Conservation (phyloP, 2,329 filamentous ascomycete species). For the Pseudogymnoascus sp. region DNA sequence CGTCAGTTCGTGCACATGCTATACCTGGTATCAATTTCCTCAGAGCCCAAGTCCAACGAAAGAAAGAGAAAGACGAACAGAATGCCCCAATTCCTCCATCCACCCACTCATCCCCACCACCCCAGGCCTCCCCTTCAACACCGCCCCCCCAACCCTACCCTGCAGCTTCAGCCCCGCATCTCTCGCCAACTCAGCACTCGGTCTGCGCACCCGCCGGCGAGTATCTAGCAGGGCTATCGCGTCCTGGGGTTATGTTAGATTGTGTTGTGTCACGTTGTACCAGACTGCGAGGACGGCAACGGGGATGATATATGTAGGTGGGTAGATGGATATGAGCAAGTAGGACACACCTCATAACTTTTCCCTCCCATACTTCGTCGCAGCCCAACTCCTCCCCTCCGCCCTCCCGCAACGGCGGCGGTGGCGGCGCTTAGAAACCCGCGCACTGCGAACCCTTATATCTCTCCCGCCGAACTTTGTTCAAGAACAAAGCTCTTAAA, state of each 20-base stretch:
- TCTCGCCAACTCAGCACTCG: background rate
- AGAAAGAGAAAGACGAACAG: slow-evolving; percentile 30
- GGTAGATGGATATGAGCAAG: background rate
- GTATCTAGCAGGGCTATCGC: background rate
- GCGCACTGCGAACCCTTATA: background rate
- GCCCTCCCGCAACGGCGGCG: background rate
- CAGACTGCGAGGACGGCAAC: too few relatives aligned
- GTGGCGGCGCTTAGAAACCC: background rate
- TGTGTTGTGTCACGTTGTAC: background rate
- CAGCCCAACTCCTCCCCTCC: background rate
- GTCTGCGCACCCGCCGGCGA: background rate
- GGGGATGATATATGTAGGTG: too few relatives aligned
- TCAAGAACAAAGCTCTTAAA: background rate
- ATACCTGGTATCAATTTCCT: too few relatives aligned
- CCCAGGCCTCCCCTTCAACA: background rate
- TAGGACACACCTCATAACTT: background rate
- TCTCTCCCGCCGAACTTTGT: background rate
- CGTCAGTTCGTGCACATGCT: too few relatives aligned
- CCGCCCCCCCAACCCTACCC: background rate
- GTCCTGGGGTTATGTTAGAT: background rate
- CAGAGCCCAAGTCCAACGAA: too few relatives aligned
- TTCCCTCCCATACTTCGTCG: background rate
- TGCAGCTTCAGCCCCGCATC: background rate
- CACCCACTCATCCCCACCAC: slow-evolving; percentile 75
- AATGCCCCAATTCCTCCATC: slow-evolving; percentile 68